Base-by-base conservation (phyloP, 2,329 filamentous ascomycete genomes). In the Ceratocystis papillata region DNA sequence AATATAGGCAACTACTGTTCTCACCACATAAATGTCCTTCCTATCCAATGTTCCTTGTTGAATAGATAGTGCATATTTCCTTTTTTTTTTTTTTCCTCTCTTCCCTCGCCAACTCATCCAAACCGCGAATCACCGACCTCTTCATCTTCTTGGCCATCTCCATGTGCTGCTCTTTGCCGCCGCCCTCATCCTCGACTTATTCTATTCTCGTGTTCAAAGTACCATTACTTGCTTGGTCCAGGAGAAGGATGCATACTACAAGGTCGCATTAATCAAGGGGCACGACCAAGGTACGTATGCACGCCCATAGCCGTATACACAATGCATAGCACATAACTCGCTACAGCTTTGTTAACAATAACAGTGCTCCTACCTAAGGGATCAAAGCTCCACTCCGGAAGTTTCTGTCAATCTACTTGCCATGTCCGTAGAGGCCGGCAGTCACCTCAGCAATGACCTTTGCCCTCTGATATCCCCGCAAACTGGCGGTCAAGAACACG, bases 401-500 rank as follows among this genome's bases (percentile, higher is more conserved):
- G 3, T 59, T 59, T 59, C 53, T 59, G 53, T 59, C 53, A 59
- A 33, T 17, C 53, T 8, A 28, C 53, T 59, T 59, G 22, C 17
- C 53, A 28, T 57, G 53, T 12, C 25, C 53, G n/a, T n/a, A 37
- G 28, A 30, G 53, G n/a, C 53, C 53, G 53, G 53, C 53, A 59
- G 25, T 59, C 53, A 59, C 25, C 25, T 30, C 25, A 33, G 53
- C 28, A 59, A 30, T 57, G 12, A 7, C 15, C 53, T 20, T 12
- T 33, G n/a, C 53, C 25, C 3, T 57, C 53, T 59, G 15, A 20
- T 41, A 12, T 59, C 53, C 28, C 25, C 10, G 6, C 53, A 59
- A 59, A 59, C 28, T 59, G 53, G 53, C 53, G 53, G 53, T 59
- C 53, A 59, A 59, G 53, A 59, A 30, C 12, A 17, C 53, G n/a